phyloP scores from a whole-genome alignment of 2,329 filamentous ascomycete species.

The Scleromitrula shiraiana region DNA sequence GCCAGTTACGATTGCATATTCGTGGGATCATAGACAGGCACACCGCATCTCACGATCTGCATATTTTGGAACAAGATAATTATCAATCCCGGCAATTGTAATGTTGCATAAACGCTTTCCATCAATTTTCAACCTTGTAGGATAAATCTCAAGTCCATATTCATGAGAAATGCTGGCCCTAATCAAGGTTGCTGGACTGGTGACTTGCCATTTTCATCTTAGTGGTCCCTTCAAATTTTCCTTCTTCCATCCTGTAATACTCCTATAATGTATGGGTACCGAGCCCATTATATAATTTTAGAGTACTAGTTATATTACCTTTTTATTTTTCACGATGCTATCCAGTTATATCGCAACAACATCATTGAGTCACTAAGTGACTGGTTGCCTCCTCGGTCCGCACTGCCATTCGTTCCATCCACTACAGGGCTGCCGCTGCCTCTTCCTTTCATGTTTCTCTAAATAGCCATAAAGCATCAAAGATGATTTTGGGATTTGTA shows the following conservation, averaged over 20 bases:
- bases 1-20: background rate
- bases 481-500: background rate
- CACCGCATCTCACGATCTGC: background rate
- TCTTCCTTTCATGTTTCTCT: background rate
- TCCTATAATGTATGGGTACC: background rate
- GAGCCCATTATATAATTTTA: background rate
- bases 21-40: background rate
- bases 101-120: background rate
- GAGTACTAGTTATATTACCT: background rate
- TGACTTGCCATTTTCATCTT: background rate
- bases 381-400: slow-evolving; percentile 11
- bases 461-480: background rate
- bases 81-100: background rate
- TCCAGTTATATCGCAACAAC: slow-evolving; percentile 16
- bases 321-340: slow-evolving; percentile 3
- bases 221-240: background rate
- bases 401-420: background rate
- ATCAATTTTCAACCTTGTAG: background rate
- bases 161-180: background rate
- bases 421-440: background rate
- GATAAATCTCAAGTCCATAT: background rate
- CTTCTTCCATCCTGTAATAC: background rate
- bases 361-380: slow-evolving; percentile 18
- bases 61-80: background rate
- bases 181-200: background rate